Base-by-base conservation (phyloP, 306 rosid genomes). In the Mimosa bimucronata region DNA sequence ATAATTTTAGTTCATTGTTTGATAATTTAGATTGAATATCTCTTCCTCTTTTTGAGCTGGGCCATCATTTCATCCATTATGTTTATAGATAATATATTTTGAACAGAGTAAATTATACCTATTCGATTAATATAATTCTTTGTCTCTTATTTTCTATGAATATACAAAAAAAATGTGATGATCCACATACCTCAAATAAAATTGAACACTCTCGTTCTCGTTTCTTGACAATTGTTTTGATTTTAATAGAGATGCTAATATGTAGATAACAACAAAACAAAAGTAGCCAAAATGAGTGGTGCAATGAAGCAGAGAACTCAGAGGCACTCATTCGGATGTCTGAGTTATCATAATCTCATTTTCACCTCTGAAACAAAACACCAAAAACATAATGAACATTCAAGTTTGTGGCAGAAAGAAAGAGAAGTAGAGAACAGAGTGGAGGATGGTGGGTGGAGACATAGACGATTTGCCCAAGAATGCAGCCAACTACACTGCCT, bases 381-480 rank as follows among this genome's bases (percentile, higher is more conserved):
- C 30, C 37, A 23, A 41, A 41, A 23, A 34, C 38, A 34, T 1
- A 0, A 12, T 5, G 10, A 69, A 12, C 41, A 67, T 40, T n/a
- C 7, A 3, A n/a, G 62, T 55, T 55, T 11, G 7, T 58, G 28
- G 13, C 31, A 0, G 5, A 9, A 9, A 18, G 60, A 34, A 38
- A 19, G 79, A 66, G 76, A 31, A 67, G 37, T 55, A 11, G 61
- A 30, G 55, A 48, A 37, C 7, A 67, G 30, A 0, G 55, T 18
- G 21, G 3, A 81, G 79, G 89, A 79, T 19, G 80, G 73, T 41
- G 80, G 81, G 34, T 58, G 71, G 80, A 6, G 98, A 95, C 84
- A 92, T 92, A 14, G 98, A 95, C 71, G 92, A 92, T 23, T 86
- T 92, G 72, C 98, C 98, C 1, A 91, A 90, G 88, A 92, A 91